Conservation (phyloP, 495 filamentous ascomycete genomes). For the Podospora anserina region DNA sequence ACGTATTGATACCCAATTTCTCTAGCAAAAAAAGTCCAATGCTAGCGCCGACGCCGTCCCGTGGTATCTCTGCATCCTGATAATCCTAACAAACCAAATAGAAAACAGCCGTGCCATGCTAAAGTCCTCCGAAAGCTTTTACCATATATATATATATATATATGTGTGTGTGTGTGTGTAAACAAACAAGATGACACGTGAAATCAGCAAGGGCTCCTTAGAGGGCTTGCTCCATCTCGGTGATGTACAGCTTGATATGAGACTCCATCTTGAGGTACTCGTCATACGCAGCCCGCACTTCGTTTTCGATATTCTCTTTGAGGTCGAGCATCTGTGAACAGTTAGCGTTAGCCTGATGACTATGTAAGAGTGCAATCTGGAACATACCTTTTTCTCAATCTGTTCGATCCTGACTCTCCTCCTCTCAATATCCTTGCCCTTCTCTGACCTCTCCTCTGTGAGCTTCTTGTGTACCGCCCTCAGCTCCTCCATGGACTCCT, state of each 20-base stretch:
- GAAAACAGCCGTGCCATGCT: conserved; percentile 15
- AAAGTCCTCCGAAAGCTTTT: conserved; percentile 1
- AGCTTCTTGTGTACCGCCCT: conserved; percentile 74
- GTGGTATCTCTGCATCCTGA: conserved; percentile 18
- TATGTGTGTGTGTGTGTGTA: not conserved
- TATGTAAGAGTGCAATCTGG: not conserved
- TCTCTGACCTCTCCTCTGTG: conserved; percentile 78
- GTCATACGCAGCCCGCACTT: conserved; percentile 80
- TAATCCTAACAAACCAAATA: conserved; percentile 8
- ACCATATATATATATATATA: too few relatives aligned
- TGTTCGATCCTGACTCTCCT: conserved; percentile 90
- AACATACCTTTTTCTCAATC: conserved; percentile 90
- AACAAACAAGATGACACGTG: conserved; percentile 13
- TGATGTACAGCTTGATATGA: conserved; percentile 96
- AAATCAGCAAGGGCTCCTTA: conserved; percentile 35
- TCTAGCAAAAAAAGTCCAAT: not conserved
- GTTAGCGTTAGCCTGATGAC: conserved; percentile 35
- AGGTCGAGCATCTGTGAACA: conserved; percentile 80
- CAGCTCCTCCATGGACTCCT: conserved; percentile 86
- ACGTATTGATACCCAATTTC: not conserved
- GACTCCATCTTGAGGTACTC: conserved; percentile 96
- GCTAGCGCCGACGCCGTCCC: conserved; percentile 22
- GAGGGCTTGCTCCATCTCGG: conserved; percentile 93
- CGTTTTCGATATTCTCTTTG: conserved; percentile 93
- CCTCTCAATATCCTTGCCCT: conserved; percentile 85